Base-by-base conservation (phyloP, 768 basidiomycete genomes). In the Mycena latifolia region DNA sequence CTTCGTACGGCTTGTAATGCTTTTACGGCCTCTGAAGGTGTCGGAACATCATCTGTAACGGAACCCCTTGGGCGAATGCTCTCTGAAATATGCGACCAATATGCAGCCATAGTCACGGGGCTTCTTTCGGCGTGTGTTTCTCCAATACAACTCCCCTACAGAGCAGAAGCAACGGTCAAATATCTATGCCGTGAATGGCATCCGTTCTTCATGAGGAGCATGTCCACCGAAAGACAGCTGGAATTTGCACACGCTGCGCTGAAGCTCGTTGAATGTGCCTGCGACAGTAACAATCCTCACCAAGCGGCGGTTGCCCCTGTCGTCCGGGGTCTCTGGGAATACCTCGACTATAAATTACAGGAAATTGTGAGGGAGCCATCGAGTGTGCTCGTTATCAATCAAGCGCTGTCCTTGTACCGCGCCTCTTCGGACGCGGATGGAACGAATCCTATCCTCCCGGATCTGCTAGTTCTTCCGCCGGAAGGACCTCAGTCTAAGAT, bases 61-160 rank as follows among this genome's bases (percentile, higher is more conserved):
- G 28, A 43, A 22, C 20, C 31, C 9, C 39, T 12, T 18, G 33
- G 46, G 3, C 15, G 2, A 18, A 31, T 54, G 4, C 9, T 47
- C 20, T 20, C 10, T 17, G 7, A 22, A 10, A 11, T 56, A 18
- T 28, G 46, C 11, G 54, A 63, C 22, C 27, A 29, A 22, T 63
- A 41, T 20, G 53, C 54, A 2, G 22, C 31, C 2, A 29, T 18
- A 6, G 25, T 55, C 53, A 48, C 18, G 11, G 0, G 3, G 3
- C 48, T 62, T 10, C 61, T 62, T 17, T 46, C 52, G 2, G 43
- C 43, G 8, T 62, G 61, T 25, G 18, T 45, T 2, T 22, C 45
- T 6, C 33, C 61, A 11, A 33, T 2, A 1, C 11, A 46, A 12
- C 24, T 17, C 5, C 45, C 61, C 0, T 62, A 62, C 14, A 35